Conservation (phyloP, 2,329 filamentous ascomycete species). For the Paecilomyces variotii region DNA sequence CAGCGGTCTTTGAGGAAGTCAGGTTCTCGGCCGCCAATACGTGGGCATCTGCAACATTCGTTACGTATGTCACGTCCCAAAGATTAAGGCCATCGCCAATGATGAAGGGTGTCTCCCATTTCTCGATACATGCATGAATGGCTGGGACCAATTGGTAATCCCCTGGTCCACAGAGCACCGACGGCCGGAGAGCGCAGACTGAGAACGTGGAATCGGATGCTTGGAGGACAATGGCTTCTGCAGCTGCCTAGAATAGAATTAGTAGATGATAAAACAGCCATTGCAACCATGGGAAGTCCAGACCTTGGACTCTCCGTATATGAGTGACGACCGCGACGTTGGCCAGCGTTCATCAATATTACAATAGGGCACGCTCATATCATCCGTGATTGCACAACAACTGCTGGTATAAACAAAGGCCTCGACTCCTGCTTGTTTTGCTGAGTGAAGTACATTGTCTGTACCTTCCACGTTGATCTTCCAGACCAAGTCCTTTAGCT, state of each 20-base stretch:
- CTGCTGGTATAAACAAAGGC: slow-evolving; percentile 51
- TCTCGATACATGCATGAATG: slow-evolving; percentile 37
- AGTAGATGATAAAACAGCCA: background rate
- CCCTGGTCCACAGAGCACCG: slow-evolving; percentile 36
- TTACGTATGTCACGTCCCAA: slow-evolving; percentile 38
- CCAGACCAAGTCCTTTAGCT: slow-evolving; percentile 34
- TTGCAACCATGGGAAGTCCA: background rate
- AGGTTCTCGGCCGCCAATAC: slow-evolving; percentile 38
- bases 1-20: slow-evolving; percentile 29
- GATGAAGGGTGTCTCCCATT: slow-evolving; percentile 34
- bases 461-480: slow-evolving; percentile 49
- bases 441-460: slow-evolving; percentile 42
- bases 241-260: slow-evolving; percentile 24
- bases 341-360: slow-evolving; percentile 36
- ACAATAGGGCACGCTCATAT: slow-evolving; percentile 28
- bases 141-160: slow-evolving; percentile 35
- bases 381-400: slow-evolving; percentile 48
- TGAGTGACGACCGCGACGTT: slow-evolving; percentile 27
- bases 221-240: slow-evolving; percentile 34
- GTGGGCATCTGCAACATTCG: slow-evolving; percentile 39
- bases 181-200: slow-evolving; percentile 36
- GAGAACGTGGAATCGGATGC: slow-evolving; percentile 25
- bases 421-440: slow-evolving; percentile 36
- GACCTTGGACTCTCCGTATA: slow-evolving; percentile 40
- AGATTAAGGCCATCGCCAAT: slow-evolving; percentile 35